Percentiles rank a stretch among this genome's conserved stretches.
phyloP scores from a whole-genome alignment of 2,329 filamentous ascomycete species.

The Seiridium unicorne region DNA sequence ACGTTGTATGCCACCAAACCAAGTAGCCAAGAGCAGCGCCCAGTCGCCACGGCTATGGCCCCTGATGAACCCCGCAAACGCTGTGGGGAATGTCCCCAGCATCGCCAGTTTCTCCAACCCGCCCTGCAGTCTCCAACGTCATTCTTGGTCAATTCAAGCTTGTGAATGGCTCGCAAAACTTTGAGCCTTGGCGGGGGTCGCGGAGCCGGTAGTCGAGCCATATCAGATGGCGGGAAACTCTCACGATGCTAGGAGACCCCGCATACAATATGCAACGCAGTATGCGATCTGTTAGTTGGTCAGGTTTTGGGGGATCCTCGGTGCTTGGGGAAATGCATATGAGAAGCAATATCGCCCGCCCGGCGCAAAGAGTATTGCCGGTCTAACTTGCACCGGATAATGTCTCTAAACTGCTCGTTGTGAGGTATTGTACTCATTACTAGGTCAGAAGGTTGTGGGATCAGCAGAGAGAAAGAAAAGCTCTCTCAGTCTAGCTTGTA shows the following conservation, averaged over 20 bases:
- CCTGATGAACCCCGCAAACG: background rate
- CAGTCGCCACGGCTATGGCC: background rate
- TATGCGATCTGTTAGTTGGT: too few relatives aligned
- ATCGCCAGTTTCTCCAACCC: background rate
- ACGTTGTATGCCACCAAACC: too few relatives aligned
- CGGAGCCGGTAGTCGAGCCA: slow-evolving; percentile 3
- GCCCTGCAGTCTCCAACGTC: slow-evolving; percentile 4
- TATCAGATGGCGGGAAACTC: background rate
- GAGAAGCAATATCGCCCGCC: too few relatives aligned
- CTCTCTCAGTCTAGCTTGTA: too few relatives aligned
- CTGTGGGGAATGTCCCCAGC: background rate
- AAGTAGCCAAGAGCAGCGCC: background rate
- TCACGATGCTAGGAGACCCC: slow-evolving; percentile 3
- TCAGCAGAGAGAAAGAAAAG: too few relatives aligned
- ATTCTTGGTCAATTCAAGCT: background rate
- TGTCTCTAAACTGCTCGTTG: too few relatives aligned
- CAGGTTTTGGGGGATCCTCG: too few relatives aligned
- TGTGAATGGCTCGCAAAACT: slow-evolving; percentile 5
- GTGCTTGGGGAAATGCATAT: too few relatives aligned
- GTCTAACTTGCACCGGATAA: too few relatives aligned
- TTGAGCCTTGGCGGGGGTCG: background rate
- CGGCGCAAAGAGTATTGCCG: too few relatives aligned
- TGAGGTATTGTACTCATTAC: too few relatives aligned
- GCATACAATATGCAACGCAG: background rate
- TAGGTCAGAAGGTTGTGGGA: too few relatives aligned